phyloP scores from a whole-genome alignment of 1,284 basidiomycete genomes.

The Malassezia brasiliensis region DNA sequence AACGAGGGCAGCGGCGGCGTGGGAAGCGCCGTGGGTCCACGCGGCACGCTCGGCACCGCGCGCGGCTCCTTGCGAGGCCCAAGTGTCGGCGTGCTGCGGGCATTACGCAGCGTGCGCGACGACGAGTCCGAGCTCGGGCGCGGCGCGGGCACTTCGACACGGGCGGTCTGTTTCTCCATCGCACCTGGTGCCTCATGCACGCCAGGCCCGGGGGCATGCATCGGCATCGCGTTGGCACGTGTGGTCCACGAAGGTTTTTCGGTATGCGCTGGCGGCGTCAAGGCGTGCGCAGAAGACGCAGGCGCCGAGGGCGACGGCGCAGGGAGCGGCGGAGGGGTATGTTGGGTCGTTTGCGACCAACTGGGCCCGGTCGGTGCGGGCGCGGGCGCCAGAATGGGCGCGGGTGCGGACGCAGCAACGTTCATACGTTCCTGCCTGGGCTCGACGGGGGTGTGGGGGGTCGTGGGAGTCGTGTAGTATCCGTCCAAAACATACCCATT shows the following conservation, averaged over 20 bases:
- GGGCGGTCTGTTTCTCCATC: not conserved
- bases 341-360: not conserved
- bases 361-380: not conserved
- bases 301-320: not conserved
- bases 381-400: no score
- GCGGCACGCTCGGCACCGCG: not conserved
- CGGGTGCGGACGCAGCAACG: not conserved
- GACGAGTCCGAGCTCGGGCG: not conserved
- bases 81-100: not conserved
- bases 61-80: not conserved
- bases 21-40: not conserved
- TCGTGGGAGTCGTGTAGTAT: not conserved
- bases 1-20: not conserved
- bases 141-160: not conserved
- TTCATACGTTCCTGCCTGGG: not conserved
- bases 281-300: not conserved
- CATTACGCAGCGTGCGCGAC: constrained; percentile 3
- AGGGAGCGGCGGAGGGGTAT: no score
- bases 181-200: not conserved
- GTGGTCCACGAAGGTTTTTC: not conserved
- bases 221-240: not conserved
- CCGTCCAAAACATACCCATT: constrained; percentile 2
- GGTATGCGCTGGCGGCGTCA: not conserved
- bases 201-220: not conserved
- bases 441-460: not conserved